These are phyloP conservation scores for Phytophthora melonis DNA, from an alignment of 352 stramenopile genomes.

Conservation along the genomic window DNA sequence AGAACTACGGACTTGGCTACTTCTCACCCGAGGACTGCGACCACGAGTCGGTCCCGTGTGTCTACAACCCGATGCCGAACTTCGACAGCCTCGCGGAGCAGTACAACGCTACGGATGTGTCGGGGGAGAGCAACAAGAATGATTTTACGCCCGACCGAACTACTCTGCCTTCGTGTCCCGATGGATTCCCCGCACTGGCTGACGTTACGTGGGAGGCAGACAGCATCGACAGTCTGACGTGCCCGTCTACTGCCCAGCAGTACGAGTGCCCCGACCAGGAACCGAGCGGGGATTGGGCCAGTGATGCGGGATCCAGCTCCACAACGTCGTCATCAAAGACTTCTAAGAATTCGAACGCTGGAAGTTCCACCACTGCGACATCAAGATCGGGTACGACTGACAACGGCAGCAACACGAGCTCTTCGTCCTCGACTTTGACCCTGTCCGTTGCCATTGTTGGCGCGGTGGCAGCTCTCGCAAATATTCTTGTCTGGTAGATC, in stretches of 20 bases:
- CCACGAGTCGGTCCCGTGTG: conserved; percentile 58
- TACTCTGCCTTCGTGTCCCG: conserved; percentile 44
- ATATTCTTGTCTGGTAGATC: conserved; percentile 29
- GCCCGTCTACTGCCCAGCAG: conserved; percentile 39
- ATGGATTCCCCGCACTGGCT: conserved; percentile 44
- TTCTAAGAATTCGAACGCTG: conserved; percentile 22
- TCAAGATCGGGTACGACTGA: conserved; percentile 24
- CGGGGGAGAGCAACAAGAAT: conserved; percentile 43
- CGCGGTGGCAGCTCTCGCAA: conserved; percentile 18
- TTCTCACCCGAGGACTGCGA: conserved; percentile 77
- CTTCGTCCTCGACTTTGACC: conserved; percentile 27
- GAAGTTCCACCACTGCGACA: conserved; percentile 13
- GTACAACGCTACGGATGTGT: conserved; percentile 57
- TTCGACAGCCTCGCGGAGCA: conserved; percentile 57
- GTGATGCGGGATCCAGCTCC: conserved; percentile 32
- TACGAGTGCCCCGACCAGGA: conserved; percentile 59
- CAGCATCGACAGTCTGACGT: conserved; percentile 49
- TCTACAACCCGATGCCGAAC: conserved; percentile 81
- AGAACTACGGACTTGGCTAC: conserved; percentile 88
- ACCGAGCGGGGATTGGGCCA: conserved; percentile 59
- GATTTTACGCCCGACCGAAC: conserved; percentile 49
- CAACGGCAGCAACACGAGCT: conserved; percentile 24
- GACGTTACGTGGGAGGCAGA: conserved; percentile 54
- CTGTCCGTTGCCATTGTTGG: conserved; percentile 25
- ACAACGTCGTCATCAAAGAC: conserved; percentile 31